These are phyloP conservation scores for Colletotrichum endophyticum DNA, from an alignment of 2,329 filamentous ascomycete species.

Conservation along the genomic window DNA sequence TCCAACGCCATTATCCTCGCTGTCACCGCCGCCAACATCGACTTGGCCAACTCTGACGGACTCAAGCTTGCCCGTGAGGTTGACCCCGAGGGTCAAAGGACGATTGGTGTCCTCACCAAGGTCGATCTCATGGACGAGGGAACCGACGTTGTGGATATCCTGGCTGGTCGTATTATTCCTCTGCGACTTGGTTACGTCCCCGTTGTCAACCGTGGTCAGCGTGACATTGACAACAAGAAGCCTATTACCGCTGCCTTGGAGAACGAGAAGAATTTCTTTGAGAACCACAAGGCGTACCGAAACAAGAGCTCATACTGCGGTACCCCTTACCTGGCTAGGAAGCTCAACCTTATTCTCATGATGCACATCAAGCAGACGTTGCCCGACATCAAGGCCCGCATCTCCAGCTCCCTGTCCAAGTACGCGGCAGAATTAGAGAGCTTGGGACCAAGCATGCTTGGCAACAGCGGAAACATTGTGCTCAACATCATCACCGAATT, in stretches of 20 bases:
- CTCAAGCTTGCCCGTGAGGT: slow-evolving; percentile 96
- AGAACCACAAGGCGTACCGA: slow-evolving; percentile 96
- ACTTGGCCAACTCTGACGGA: slow-evolving; percentile 98
- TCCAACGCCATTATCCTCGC: slow-evolving; percentile 97
- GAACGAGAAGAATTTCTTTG: slow-evolving; percentile 95
- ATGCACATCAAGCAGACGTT: slow-evolving; percentile 99
- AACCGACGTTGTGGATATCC: slow-evolving; percentile 97
- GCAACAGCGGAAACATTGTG: slow-evolving; percentile 95
- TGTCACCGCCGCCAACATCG: slow-evolving; percentile 94
- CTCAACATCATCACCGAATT: slow-evolving; percentile 99
- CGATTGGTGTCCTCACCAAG: slow-evolving; percentile 98
- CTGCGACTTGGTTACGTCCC: slow-evolving; percentile 94
- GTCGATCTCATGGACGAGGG: slow-evolving; percentile 99
- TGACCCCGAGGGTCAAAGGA: slow-evolving; percentile 95
- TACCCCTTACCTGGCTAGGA: slow-evolving; percentile 94
- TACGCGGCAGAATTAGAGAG: slow-evolving; percentile 82
- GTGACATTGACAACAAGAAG: slow-evolving; percentile 98
- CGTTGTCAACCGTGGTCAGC: slow-evolving; percentile 96
- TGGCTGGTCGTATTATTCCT: slow-evolving; percentile 96
- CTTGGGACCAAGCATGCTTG: slow-evolving; percentile 92
- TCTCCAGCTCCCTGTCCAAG: slow-evolving; percentile 91
- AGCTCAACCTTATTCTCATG: slow-evolving; percentile 98
- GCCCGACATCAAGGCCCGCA: slow-evolving; percentile 97
- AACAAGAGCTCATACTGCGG: slow-evolving; percentile 99
- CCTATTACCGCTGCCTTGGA: slow-evolving; percentile 89